A percentile compares a stretch with the other conserved stretches of the same genome.
phyloP scores from a whole-genome alignment of 306 rosid species.

The Cucurbita ficifolia region DNA sequence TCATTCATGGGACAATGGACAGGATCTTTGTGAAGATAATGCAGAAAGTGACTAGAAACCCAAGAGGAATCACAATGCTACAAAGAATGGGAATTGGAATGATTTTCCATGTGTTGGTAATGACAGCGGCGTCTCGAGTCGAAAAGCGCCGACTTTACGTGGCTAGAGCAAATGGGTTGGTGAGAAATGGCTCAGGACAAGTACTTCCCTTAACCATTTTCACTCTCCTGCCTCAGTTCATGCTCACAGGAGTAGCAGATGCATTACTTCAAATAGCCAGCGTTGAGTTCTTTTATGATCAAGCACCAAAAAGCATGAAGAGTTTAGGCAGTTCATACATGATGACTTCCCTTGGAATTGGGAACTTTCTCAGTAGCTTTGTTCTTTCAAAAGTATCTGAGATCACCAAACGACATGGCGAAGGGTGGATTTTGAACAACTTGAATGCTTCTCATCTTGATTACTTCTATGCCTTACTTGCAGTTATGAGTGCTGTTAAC shows the following conservation, averaged over 20 bases:
- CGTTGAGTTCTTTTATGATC: constrained; percentile 78
- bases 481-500: constrained; percentile 15
- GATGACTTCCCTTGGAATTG: constrained; percentile 63
- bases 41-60: constrained; percentile 46
- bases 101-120: constrained; percentile 40
- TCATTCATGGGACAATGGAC: neutral
- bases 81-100: constrained; percentile 80
- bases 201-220: constrained; percentile 45
- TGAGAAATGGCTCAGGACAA: neutral
- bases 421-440: constrained; percentile 75
- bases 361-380: constrained; percentile 64
- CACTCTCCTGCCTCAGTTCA: constrained; percentile 60
- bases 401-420: constrained; percentile 41
- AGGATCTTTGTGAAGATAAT: constrained; percentile 43
- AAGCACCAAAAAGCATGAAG: constrained; percentile 76
- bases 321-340: constrained; percentile 64
- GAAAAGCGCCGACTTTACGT: constrained; percentile 51
- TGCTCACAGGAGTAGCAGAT: constrained; percentile 63
- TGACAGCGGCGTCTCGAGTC: constrained; percentile 43
- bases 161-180: constrained; percentile 24
- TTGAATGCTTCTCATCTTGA: constrained; percentile 71
- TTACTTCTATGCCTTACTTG: constrained; percentile 61
- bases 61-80: constrained; percentile 75
- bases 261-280: constrained; percentile 66
- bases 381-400: constrained; percentile 57